phyloP scores from a whole-genome alignment of 148 eudicot species.

The Chenopodium formosanum region DNA sequence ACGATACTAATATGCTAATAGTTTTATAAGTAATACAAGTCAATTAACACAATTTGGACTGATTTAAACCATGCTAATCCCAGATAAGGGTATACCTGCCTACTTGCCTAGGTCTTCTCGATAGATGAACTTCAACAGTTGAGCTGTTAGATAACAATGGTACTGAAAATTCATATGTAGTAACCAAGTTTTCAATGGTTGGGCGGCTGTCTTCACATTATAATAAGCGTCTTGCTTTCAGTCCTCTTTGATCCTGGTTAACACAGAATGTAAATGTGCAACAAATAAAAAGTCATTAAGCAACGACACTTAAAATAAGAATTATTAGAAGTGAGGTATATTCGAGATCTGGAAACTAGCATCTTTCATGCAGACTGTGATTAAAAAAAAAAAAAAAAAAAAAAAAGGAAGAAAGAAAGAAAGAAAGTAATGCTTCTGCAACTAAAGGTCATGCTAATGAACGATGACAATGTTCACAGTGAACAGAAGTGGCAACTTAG shows the following conservation, averaged over 20 bases:
- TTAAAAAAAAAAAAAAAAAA: no score
- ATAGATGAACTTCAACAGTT: neutral
- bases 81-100: neutral
- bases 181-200: neutral
- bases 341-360: neutral
- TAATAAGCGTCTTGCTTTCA: neutral
- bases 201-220: neutral
- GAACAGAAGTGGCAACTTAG: neutral
- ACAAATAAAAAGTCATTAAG: neutral
- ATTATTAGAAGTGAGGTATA: neutral
- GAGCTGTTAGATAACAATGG: neutral
- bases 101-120: neutral
- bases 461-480: neutral
- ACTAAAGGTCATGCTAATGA: neutral
- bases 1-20: neutral
- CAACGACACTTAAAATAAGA: neutral
- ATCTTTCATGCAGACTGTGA: neutral
- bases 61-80: neutral
- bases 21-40: neutral
- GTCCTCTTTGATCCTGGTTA: neutral
- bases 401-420: no score
- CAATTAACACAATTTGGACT: neutral
- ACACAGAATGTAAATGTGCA: neutral
- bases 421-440: neutral
- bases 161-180: neutral